Evolutionary conservation across 2,329 filamentous ascomycete species (phyloP), one percentile per base, ranked within the genome.

Genomic region (Neobulgaria alba): DNA sequence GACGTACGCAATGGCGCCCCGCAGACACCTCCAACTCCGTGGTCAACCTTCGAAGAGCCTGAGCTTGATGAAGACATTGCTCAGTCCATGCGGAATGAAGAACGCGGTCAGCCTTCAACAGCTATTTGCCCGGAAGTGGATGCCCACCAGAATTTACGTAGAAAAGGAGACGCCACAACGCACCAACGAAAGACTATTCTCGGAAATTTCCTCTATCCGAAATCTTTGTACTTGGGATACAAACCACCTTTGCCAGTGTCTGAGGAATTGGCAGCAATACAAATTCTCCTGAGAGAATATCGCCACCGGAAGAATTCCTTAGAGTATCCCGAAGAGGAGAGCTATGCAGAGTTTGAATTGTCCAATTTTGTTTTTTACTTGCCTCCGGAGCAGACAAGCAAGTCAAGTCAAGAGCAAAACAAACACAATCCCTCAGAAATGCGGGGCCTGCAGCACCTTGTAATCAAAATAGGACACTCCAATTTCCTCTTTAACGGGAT

Each of bases 401-500:
- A n/a, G n/a, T n/a, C n/a, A n/a, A n/a, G n/a, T n/a, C n/a, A n/a
- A n/a, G 23, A 26, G 12, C 39, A 46, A 7, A 54, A 33, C 48
- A 51, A 0, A 0, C 19, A 45, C 0, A 65, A 68, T 39, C 59
- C 61, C 0, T 55, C 61, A 36, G 75, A 82, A 46, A 67, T 85
- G 54, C 62, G 68, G 4, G 62, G 73, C 0, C 59, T 83, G 0
- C 68, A 82, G 16, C 60, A 72, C 7, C 62, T 82, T 0, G 60
- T 67, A 3, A 66, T 63, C 1, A 60, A 57, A 12, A 57, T 50
- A 0, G 63, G 56, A 0, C 61, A 59, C 29, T 57, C 54, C 12
- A 52, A 46, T 3, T 68, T 77, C 39, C 73, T 65, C 33, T 75
- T 85, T 29, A 76, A 85, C 48, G 82, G 82, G 0, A 55, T 72